phyloP scores from a whole-genome alignment of 2,329 filamentous ascomycete species.

The Stagonosporopsis vannaccii region DNA sequence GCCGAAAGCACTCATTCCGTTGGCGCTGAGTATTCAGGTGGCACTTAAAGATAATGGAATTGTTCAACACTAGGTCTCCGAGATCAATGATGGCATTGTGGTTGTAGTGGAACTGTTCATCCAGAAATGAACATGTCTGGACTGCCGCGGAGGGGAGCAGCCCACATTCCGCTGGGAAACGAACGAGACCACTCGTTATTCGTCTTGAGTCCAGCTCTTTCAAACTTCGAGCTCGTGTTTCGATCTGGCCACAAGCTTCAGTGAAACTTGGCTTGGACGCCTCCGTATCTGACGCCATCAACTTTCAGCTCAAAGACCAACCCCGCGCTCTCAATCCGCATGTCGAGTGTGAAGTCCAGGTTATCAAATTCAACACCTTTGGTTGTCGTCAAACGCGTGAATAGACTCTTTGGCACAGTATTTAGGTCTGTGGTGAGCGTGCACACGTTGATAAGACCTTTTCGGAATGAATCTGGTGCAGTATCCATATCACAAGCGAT shows the following conservation, averaged over 20 bases:
- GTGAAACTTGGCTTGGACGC: slow-evolving; percentile 80
- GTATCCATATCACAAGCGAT: slow-evolving; percentile 76
- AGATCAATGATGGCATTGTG: not conserved
- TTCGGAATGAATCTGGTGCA: slow-evolving; percentile 62
- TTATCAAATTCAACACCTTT: slow-evolving; percentile 83
- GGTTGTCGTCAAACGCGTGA: slow-evolving; percentile 79
- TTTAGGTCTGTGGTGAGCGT: slow-evolving; percentile 82
- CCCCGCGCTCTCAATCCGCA: slow-evolving; percentile 81
- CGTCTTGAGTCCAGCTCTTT: not conserved
- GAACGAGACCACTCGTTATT: not conserved
- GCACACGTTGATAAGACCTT: slow-evolving; percentile 72
- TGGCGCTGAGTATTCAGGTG: not conserved
- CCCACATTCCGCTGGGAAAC: not conserved
- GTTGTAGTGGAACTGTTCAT: not conserved
- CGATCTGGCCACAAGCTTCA: slow-evolving; percentile 43
- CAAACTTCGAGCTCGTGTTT: not conserved
- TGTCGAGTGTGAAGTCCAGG: slow-evolving; percentile 81
- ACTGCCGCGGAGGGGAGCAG: not conserved
- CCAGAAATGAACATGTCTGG: not conserved
- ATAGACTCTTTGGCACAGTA: slow-evolving; percentile 75
- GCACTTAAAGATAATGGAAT: not conserved
- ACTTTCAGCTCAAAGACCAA: slow-evolving; percentile 81
- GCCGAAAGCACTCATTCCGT: not conserved
- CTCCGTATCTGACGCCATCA: slow-evolving; percentile 77
- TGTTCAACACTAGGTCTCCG: not conserved